These are phyloP conservation scores for Flaveria floridana DNA, from an alignment of 140 eudicot species.

Conservation along the genomic window DNA sequence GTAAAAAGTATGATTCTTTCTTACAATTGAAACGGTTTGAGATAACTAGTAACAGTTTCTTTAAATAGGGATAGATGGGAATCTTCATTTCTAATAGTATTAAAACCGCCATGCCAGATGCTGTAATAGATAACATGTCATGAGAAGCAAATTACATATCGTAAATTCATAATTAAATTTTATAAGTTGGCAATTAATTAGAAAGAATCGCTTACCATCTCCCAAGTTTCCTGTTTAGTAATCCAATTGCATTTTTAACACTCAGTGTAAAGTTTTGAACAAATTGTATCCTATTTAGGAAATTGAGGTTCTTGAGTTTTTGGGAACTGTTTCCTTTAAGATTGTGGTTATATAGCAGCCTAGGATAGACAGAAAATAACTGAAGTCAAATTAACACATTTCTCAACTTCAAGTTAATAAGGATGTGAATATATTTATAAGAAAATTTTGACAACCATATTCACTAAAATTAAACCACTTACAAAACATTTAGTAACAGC, in stretches of 20 bases:
- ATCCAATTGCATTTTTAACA: constrained; percentile 36
- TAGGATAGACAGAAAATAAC: constrained; percentile 22
- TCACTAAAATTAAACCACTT: constrained; percentile 31
- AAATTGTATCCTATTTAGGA: constrained; percentile 42
- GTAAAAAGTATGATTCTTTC: constrained; percentile 18
- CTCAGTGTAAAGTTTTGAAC: constrained; percentile 45
- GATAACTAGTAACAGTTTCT: constrained; percentile 33
- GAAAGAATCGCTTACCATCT: constrained; percentile 44
- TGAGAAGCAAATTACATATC: background rate
- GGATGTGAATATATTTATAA: background rate
- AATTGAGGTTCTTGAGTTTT: constrained; percentile 44
- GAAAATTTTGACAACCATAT: constrained; percentile 4
- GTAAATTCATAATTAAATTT: background rate
- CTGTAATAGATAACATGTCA: constrained; percentile 38
- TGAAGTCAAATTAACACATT: constrained; percentile 16
- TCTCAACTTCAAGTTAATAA: background rate
- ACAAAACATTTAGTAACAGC: constrained; percentile 56
- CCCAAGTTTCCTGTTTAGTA: constrained; percentile 59
- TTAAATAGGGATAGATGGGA: constrained; percentile 30
- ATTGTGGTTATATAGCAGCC: constrained; percentile 60
- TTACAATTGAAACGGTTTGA: constrained; percentile 48
- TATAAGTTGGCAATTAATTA: background rate
- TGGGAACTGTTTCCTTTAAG: constrained; percentile 53
- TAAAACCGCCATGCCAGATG: constrained; percentile 37
- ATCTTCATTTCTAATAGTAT: constrained; percentile 34